Evolutionary conservation across 2,329 filamentous ascomycete species (phyloP).

Genomic region (Pestalotiopsis sp.): DNA sequence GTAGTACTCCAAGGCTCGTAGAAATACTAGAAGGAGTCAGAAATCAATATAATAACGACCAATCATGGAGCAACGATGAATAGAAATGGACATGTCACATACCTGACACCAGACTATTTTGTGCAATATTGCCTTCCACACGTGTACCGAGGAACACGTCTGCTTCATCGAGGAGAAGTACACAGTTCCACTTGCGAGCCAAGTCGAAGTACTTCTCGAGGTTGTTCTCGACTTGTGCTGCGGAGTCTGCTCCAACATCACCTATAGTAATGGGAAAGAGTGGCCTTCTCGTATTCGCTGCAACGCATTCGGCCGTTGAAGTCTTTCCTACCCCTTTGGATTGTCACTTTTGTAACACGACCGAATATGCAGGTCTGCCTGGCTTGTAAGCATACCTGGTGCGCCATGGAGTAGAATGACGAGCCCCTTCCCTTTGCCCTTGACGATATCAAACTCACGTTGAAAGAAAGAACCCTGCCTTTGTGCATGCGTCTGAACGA

Average conservation of each 20-base stretch:
- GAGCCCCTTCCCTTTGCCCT: neutral
- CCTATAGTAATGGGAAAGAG: neutral
- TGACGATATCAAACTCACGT: neutral
- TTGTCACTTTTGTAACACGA: constrained; percentile 22
- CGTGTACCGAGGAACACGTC: constrained; percentile 19
- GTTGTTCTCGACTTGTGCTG: constrained; percentile 21
- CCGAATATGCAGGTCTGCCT: neutral
- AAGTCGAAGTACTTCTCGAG: constrained; percentile 21
- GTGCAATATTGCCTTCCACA: neutral
- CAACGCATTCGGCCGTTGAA: constrained; percentile 34
- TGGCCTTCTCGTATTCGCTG: constrained; percentile 30
- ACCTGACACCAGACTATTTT: neutral
- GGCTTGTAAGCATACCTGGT: neutral
- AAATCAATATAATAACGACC: too few relatives aligned
- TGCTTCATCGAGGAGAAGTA: constrained; percentile 23
- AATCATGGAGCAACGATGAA: too few relatives aligned
- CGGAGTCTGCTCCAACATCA: constrained; percentile 14
- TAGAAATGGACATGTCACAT: too few relatives aligned
- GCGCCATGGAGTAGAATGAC: neutral
- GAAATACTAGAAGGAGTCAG: constrained; percentile 4
- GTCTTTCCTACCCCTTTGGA: constrained; percentile 12
- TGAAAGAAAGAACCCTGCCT: neutral
- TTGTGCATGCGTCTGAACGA: neutral
- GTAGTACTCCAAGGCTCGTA: constrained; percentile 32
- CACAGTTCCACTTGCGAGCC: constrained; percentile 22